Evolutionary conservation across 805 yeast genomes (phyloP).

Genomic region (Saturnispora halmiae): DNA sequence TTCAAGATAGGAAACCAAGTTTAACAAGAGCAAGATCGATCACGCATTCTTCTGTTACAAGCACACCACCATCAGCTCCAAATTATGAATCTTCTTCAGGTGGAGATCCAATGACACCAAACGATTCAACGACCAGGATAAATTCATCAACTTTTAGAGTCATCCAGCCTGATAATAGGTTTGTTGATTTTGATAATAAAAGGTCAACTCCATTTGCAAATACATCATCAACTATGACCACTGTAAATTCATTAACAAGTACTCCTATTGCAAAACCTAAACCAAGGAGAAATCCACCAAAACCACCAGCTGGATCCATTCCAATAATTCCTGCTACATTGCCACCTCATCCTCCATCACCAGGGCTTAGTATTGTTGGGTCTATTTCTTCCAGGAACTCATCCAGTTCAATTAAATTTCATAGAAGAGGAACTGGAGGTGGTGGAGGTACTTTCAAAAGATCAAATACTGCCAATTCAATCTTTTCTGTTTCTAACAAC

Average conservation of each 20-base stretch:
- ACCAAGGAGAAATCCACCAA: slow-evolving; percentile 23
- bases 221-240: slow-evolving; percentile 68
- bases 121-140: neutral
- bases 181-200: slow-evolving; percentile 74
- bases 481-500: slow-evolving; percentile 9
- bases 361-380: neutral
- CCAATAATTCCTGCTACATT: slow-evolving; percentile 6
- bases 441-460: slow-evolving; percentile 11
- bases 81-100: neutral
- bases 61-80: slow-evolving; percentile 2
- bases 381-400: slow-evolving; percentile 6
- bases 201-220: slow-evolving; percentile 58
- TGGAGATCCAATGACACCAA: slow-evolving; percentile 4
- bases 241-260: slow-evolving; percentile 60
- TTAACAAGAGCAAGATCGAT: slow-evolving; percentile 24
- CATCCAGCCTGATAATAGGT: slow-evolving; percentile 54
- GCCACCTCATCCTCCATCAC: slow-evolving; percentile 2
- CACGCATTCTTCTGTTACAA: slow-evolving; percentile 17
- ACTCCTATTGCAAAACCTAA: slow-evolving; percentile 8
- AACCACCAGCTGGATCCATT: slow-evolving; percentile 20
- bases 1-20: slow-evolving; percentile 18
- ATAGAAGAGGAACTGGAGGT: slow-evolving; percentile 2
- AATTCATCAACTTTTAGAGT: slow-evolving; percentile 44
- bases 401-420: slow-evolving; percentile 1
- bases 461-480: slow-evolving; percentile 12